These are phyloP conservation scores for Claviceps sp. DNA, from an alignment of 2,329 filamentous ascomycete species.

Conservation along the genomic window DNA sequence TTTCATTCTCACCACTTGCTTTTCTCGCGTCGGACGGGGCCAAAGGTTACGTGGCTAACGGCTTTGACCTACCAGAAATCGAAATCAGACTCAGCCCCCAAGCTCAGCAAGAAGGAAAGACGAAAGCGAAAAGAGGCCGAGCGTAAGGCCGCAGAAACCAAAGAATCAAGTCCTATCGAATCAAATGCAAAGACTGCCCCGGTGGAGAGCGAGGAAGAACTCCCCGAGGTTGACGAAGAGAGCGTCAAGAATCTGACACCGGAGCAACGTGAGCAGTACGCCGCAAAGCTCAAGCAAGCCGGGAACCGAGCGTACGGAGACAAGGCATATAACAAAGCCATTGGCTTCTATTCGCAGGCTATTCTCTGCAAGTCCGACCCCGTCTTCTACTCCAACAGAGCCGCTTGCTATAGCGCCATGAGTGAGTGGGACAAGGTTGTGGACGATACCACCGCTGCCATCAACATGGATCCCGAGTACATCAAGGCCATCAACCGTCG, in stretches of 20 bases:
- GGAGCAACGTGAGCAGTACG: conserved; percentile 72
- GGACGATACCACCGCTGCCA: conserved; percentile 88
- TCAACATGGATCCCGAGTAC: conserved; percentile 88
- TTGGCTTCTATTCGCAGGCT: conserved; percentile 88
- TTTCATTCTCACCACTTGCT: background rate
- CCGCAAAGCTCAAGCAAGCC: conserved; percentile 81
- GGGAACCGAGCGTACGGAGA: conserved; percentile 93
- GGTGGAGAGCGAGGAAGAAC: conserved; percentile 48
- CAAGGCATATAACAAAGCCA: conserved; percentile 88
- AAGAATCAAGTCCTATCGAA: conserved; percentile 20
- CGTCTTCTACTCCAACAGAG: conserved; percentile 97
- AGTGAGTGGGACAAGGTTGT: conserved; percentile 92
- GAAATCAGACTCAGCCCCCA: conserved; percentile 40
- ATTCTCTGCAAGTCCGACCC: conserved; percentile 95
- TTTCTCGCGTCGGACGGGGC: background rate
- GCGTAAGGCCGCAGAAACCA: conserved; percentile 38
- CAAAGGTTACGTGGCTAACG: background rate
- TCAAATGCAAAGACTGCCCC: conserved; percentile 35
- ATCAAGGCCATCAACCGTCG: conserved; percentile 95
- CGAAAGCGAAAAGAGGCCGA: conserved; percentile 75
- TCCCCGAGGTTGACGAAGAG: conserved; percentile 53
- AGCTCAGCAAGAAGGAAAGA: conserved; percentile 79
- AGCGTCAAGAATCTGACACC: conserved; percentile 36
- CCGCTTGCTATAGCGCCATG: conserved; percentile 91
- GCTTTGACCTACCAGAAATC: conserved; percentile 22